Base-by-base conservation (phyloP, 2,329 filamentous ascomycete genomes). In the Lasiodiplodia citricola region DNA sequence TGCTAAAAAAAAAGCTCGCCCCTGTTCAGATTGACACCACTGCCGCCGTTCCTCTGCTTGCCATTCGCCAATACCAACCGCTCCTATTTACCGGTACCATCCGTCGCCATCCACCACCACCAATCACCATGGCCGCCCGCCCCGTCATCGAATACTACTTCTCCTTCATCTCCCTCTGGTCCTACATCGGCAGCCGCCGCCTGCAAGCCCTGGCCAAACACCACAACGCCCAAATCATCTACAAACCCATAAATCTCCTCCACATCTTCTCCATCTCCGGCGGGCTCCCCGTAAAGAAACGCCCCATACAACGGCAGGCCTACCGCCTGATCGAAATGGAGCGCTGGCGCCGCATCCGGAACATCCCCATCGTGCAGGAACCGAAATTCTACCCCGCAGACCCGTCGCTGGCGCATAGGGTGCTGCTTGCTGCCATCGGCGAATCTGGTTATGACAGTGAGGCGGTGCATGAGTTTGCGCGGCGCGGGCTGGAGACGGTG, bases 101-200 rank as follows among this genome's bases (percentile, higher is more conserved):
- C 28, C 28, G 5, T 35, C 31, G 31, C 8, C 31, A 35, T 35
- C 2, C 31, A 2, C 1, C 6, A 2, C 31, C 31, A 35, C 31
- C 8, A 31, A 1, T 2, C 51, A 31, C 23, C 51, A 55, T 55
- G 51, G 4, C 51, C 18, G 4, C 7, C 25, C 51, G 51, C 23
- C 51, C 51, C 1, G 23, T 55, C 11, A 55, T 55, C 21, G 69
- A 70, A 52, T 69, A 70, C 50, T 76, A 76, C 63, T 77, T 77
- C 68, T 76, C 75, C 41, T 77, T 77, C 70, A 74, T 77, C 50
- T 77, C 75, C 1, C 71, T 77, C 21, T 77, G 75, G 75, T 77
- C 75, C 28, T 75, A 75, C 65, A 72, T 77, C 60, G 76, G 75
- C 57, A 77, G 76, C 54, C 72, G 71, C 2, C 74, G 72, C 18